Conservation (phyloP, 192 early-diverging fungal genomes). For the Rhizophlyctis rosea region DNA sequence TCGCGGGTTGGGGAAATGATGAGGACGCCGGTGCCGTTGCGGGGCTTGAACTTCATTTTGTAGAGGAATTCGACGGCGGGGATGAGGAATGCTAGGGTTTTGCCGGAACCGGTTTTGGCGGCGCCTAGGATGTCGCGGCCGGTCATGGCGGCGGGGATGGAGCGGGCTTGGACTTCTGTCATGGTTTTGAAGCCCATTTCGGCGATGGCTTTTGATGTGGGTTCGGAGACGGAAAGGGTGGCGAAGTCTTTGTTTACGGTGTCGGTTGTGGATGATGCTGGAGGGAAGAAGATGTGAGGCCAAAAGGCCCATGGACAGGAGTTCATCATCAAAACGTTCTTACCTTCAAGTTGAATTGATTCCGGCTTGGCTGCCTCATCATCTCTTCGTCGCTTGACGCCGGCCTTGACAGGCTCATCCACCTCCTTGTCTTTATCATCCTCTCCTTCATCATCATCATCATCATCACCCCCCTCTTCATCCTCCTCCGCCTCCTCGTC, state of each 20-base stretch:
- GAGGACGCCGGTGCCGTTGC: conserved; percentile 92
- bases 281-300: not conserved
- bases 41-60: conserved; percentile 91
- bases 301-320: not conserved
- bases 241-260: conserved; percentile 62
- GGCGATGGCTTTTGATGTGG: conserved; percentile 71
- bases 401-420: not conserved
- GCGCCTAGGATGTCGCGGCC: conserved; percentile 97
- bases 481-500: conserved; percentile 12
- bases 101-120: conserved; percentile 97
- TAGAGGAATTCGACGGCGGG: conserved; percentile 90
- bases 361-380: conserved; percentile 16
- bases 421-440: conserved; percentile 8
- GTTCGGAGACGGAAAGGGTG: conserved; percentile 74
- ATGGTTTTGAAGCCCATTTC: conserved; percentile 92
- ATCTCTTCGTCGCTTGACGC: not conserved
- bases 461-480: conserved; percentile 4
- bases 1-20: conserved; percentile 98
- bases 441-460: conserved; percentile 17
- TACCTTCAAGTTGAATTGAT: not conserved
- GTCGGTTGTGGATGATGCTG: conserved; percentile 8
- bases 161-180: conserved; percentile 96
- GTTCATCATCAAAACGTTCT: conserved; percentile 18
- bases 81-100: conserved; percentile 92
- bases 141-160: conserved; percentile 91